Conservation (phyloP, 2,329 filamentous ascomycete species). For the Pseudomassariella vexata region DNA sequence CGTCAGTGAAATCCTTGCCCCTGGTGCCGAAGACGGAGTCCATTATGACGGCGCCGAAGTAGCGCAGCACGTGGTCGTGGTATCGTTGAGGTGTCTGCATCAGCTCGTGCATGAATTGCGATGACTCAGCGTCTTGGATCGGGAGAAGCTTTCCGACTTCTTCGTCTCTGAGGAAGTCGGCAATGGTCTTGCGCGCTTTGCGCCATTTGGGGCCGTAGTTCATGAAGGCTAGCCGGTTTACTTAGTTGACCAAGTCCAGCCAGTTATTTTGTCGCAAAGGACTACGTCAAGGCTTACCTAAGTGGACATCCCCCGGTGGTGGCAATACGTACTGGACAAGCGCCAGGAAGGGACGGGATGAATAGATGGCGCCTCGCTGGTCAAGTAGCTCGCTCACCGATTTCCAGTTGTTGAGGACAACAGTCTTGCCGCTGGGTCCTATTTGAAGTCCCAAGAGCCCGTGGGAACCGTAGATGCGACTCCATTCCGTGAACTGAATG, state of each 20-base stretch:
- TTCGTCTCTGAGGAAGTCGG: conserved; percentile 12
- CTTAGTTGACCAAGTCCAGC: too few relatives aligned
- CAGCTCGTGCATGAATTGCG: conserved; percentile 16
- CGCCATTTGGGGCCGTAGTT: conserved; percentile 14
- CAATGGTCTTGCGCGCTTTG: conserved; percentile 12
- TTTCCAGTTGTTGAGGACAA: conserved; percentile 16
- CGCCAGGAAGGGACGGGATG: conserved; percentile 12
- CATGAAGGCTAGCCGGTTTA: conserved; percentile 13
- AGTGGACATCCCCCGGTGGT: conserved; percentile 12
- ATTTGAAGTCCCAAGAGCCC: conserved; percentile 15
- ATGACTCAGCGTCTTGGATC: conserved; percentile 15
- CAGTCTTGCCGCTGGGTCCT: conserved; percentile 10
- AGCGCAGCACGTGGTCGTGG: conserved; percentile 10
- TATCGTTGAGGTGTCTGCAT: conserved; percentile 8
- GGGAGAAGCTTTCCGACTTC: conserved; percentile 9
- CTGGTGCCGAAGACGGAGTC: conserved; percentile 13
- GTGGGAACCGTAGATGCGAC: conserved; percentile 9
- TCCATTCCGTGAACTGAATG: conserved; percentile 13
- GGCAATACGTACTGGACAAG: conserved; percentile 11
- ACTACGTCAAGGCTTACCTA: too few relatives aligned
- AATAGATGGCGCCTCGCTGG: conserved; percentile 15
- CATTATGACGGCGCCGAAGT: conserved; percentile 13
- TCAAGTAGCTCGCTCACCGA: conserved; percentile 15
- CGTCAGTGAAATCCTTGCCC: conserved; percentile 6
- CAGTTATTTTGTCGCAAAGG: too few relatives aligned